Conservation (phyloP, 2,329 filamentous ascomycete genomes). For the Colletotrichum magnum region DNA sequence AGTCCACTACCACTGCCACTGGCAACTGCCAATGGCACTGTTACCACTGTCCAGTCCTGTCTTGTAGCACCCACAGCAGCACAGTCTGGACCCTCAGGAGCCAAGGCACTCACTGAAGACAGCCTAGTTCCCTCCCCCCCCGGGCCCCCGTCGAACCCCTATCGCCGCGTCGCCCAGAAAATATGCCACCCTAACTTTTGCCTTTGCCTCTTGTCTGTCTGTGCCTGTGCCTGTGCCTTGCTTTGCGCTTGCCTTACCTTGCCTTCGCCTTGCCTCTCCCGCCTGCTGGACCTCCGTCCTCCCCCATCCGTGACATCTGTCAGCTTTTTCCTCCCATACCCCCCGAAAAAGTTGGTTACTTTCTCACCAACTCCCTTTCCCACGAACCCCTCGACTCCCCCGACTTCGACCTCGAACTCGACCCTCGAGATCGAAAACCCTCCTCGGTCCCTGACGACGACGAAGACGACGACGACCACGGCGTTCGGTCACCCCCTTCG, state of each 20-base stretch:
- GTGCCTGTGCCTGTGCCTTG: not conserved
- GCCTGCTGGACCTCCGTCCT: not conserved
- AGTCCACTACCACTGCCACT: slow-evolving; percentile 16
- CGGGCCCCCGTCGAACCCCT: slow-evolving; percentile 1
- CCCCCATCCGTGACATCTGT: slow-evolving; percentile 38
- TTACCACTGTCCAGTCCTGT: not conserved
- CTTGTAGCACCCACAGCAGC: no score
- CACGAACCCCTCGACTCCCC: slow-evolving; percentile 19
- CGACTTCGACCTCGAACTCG: slow-evolving; percentile 15
- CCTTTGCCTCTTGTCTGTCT: slow-evolving; percentile 14
- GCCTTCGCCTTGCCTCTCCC: not conserved
- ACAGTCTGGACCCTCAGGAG: no score
- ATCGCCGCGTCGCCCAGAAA: slow-evolving; percentile 11
- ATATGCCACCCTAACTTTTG: slow-evolving; percentile 17
- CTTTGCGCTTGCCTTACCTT: not conserved
- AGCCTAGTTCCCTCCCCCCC: slow-evolving; percentile 18
- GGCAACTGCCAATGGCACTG: not conserved
- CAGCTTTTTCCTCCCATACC: slow-evolving; percentile 34
- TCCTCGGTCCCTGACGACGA: slow-evolving; percentile 23
- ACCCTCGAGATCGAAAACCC: slow-evolving; percentile 19
- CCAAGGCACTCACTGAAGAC: no score
- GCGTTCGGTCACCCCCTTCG: slow-evolving; percentile 17
- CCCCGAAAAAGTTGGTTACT: slow-evolving; percentile 35
- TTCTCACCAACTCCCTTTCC: slow-evolving; percentile 26
- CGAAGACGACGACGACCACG: not conserved